A percentile compares a stretch with the other conserved stretches of the same genome.
Evolutionary conservation across 1,284 basidiomycete genomes (phyloP).

Genomic region (Neonothopanus nambi): DNA sequence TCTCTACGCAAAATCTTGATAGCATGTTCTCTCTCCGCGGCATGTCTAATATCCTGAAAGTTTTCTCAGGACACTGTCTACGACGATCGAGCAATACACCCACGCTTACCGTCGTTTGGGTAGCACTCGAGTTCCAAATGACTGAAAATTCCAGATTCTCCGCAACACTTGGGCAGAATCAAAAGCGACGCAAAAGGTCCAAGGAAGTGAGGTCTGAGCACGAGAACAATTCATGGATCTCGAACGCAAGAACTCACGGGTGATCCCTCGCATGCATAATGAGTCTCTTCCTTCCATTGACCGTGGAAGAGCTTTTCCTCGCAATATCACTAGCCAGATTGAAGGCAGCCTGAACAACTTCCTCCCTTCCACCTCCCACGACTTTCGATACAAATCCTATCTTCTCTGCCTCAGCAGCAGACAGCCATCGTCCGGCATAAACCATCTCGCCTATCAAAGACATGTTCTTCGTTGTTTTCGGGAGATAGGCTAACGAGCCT

Average conservation of each 20-base stretch:
- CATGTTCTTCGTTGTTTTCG: constrained; percentile 80
- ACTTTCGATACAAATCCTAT: constrained; percentile 81
- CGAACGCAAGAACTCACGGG: constrained; percentile 42
- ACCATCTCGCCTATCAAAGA: constrained; percentile 80
- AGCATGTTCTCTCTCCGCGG: constrained; percentile 27
- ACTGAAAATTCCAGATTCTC: constrained; percentile 82
- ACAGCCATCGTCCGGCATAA: constrained; percentile 76
- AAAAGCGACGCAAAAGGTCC: background rate
- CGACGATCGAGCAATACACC: background rate
- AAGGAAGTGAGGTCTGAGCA: background rate
- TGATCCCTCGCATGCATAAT: constrained; percentile 77
- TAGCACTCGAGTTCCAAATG: constrained; percentile 72
- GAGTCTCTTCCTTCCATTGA: constrained; percentile 78
- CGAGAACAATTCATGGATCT: too few relatives aligned
- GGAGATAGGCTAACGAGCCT: constrained; percentile 84
- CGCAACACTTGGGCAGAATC: constrained; percentile 50
- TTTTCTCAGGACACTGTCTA: constrained; percentile 25
- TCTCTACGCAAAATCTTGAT: constrained; percentile 27
- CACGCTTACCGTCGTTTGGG: constrained; percentile 65
- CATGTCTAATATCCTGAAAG: constrained; percentile 31
- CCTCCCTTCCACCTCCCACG: constrained; percentile 64
- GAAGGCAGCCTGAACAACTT: constrained; percentile 61
- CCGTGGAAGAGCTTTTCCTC: constrained; percentile 80
- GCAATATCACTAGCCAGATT: constrained; percentile 71
- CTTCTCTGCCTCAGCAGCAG: constrained; percentile 65